Evolutionary conservation across 1,284 basidiomycete genomes (phyloP), one percentile per base, ranked within the genome.

Genomic region (Tylopilus orsonianus): DNA sequence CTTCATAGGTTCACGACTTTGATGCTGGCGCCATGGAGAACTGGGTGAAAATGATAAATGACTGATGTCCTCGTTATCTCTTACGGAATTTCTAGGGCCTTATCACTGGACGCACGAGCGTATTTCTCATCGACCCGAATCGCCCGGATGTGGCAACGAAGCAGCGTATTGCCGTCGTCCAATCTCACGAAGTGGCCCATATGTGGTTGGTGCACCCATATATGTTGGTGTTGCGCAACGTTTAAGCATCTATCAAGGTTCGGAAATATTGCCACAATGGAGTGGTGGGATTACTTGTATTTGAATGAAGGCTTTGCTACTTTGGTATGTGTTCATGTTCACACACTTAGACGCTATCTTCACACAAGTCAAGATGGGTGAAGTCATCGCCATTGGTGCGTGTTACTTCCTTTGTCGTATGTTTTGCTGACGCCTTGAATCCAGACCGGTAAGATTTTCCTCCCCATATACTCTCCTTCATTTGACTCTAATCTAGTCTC

Each of bases 1-100:
- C 14, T 41, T 22, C 52, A 16, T 51, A 85, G 79, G 90, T 81
- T 6, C 82, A 80, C 52, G 92, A 96, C 67, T 96, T 96, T 57
- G 93, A 96, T 65, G 86, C 88, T 27, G 92, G 82, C 44, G 93
- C 93, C 3, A 96, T 95, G 93, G 93, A 97, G 73, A 97, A 97
- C 67, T 94, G 91, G 87, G 78, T 75, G 62, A 39, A 4, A 9
- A 20, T 10, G 4, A 38, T 23, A 3, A 38, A 16, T 8, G 32
- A 9, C 46, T n/a, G 6, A 10, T n/a, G 8, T 39, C 14, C 39
- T 29, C 42, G 13, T 22, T 16, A 24, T 26, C 5, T 45, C 47
- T 52, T 22, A 50, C 19, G 3, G 2, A 12, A 14, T 40, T 29
- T 10, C 12, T 38, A 79, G 83, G 93, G 94, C 49, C 73, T 97